These are phyloP conservation scores for Cicer bijugum DNA, from an alignment of 306 rosid genomes.

Conservation along the genomic window DNA sequence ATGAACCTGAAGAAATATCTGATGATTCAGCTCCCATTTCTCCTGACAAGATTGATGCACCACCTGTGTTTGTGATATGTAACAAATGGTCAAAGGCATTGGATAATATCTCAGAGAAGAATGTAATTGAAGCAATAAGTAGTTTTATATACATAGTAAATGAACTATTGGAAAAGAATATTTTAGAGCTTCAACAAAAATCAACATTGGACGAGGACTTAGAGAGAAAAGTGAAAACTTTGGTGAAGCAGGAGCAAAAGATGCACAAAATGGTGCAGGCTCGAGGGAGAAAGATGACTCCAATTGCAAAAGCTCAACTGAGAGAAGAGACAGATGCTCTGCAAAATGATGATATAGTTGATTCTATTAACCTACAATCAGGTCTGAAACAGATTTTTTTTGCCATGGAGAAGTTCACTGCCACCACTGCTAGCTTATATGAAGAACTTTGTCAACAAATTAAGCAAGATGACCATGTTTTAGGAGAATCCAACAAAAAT, in stretches of 20 bases:
- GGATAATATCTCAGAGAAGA: conserved; percentile 64
- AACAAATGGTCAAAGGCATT: conserved; percentile 69
- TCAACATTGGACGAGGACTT: conserved; percentile 57
- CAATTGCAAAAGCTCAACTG: conserved; percentile 38
- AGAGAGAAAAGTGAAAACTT: conserved; percentile 53
- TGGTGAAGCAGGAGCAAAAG: conserved; percentile 63
- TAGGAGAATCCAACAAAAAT: conserved; percentile 38
- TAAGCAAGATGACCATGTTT: conserved; percentile 41
- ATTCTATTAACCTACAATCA: conserved; percentile 39
- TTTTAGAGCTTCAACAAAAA: conserved; percentile 55
- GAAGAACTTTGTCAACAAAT: conserved; percentile 62
- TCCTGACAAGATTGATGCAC: conserved; percentile 60
- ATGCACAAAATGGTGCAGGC: conserved; percentile 56
- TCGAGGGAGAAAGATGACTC: conserved; percentile 47
- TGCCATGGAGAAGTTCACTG: conserved; percentile 64
- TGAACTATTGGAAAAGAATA: conserved; percentile 52
- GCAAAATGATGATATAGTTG: conserved; percentile 41
- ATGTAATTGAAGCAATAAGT: conserved; percentile 62
- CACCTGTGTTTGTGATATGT: conserved; percentile 65
- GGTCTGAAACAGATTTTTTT: conserved; percentile 60
- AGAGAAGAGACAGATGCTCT: conserved; percentile 44
- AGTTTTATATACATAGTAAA: conserved; percentile 56
- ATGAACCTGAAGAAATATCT: conserved; percentile 66
- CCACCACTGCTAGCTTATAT: conserved; percentile 54
- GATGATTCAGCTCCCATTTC: conserved; percentile 53